Percentiles rank a stretch among this genome's conserved stretches.
These are phyloP conservation scores for Exophiala calicioides DNA, from an alignment of 2,329 filamentous ascomycete species.

Conservation along the genomic window DNA sequence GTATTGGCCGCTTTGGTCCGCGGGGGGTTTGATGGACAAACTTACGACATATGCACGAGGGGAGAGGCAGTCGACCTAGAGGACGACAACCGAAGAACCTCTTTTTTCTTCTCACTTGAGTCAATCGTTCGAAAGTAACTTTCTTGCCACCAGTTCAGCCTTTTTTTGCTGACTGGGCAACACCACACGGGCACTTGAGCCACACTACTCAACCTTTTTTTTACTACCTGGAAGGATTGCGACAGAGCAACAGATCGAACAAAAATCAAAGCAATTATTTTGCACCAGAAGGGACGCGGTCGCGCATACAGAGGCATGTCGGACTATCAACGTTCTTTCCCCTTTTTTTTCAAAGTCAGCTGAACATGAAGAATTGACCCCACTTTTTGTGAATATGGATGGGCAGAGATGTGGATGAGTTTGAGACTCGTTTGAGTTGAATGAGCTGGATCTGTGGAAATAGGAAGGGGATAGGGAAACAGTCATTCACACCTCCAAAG, in stretches of 20 bases:
- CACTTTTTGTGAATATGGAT: constrained; percentile 12
- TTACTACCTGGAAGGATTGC: constrained; percentile 2
- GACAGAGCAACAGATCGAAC: constrained; percentile 1
- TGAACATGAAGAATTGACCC: constrained; percentile 10
- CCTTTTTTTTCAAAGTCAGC: no score
- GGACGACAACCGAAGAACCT: background rate
- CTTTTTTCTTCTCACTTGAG: constrained; percentile 8
- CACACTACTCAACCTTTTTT: background rate
- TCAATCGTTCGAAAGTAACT: constrained; percentile 11
- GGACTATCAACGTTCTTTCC: no score
- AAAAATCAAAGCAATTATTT: background rate
- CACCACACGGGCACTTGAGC: no score
- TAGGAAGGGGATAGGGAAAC: background rate
- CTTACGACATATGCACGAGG: constrained; percentile 22
- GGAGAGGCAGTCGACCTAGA: constrained; percentile 1
- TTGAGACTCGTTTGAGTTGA: background rate
- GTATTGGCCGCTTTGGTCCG: constrained; percentile 8
- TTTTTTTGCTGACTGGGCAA: no score
- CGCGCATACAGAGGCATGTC: no score
- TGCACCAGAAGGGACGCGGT: background rate
- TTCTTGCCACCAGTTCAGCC: no score
- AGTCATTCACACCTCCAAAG: no score
- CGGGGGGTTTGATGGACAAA: constrained; percentile 14
- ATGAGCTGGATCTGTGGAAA: background rate
- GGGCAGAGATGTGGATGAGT: constrained; percentile 6